A percentile compares a stretch with the other conserved stretches of the same genome.
Evolutionary conservation across 805 yeast genomes (phyloP).

Genomic region (Kluyveromyces lactis): DNA sequence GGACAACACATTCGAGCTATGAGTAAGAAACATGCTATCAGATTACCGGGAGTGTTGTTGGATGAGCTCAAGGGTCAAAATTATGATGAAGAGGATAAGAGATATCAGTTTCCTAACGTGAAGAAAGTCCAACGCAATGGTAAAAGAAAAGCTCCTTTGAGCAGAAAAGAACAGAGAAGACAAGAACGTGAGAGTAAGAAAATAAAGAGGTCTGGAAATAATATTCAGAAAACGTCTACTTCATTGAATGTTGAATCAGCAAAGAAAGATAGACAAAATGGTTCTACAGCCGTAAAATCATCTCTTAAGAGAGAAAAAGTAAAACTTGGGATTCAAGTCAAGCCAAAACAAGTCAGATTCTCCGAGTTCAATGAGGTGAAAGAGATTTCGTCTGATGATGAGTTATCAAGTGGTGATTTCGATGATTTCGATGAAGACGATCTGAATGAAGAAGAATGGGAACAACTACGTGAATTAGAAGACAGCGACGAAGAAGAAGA

Average conservation of each 20-base stretch:
- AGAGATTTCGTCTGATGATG: constrained; percentile 35
- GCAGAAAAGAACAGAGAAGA: constrained; percentile 37
- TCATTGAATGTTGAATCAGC: background rate
- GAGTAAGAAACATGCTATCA: constrained; percentile 35
- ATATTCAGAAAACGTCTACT: background rate
- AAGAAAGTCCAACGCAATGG: constrained; percentile 17
- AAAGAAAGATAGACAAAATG: background rate
- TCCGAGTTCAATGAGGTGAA: background rate
- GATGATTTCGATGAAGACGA: constrained; percentile 30
- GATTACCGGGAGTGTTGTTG: constrained; percentile 45
- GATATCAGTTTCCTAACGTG: constrained; percentile 27
- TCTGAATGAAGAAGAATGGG: constrained; percentile 14
- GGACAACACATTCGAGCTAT: too few species aligned
- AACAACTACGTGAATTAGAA: constrained; percentile 14
- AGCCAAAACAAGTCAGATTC: constrained; percentile 28
- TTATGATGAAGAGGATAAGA: constrained; percentile 26
- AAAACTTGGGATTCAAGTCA: too few species aligned
- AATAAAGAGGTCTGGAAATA: constrained; percentile 13
- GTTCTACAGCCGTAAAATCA: background rate
- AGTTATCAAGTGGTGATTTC: constrained; percentile 35
- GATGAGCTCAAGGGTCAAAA: constrained; percentile 44
- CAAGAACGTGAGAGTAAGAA: constrained; percentile 32
- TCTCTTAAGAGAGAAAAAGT: background rate
- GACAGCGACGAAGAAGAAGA: constrained; percentile 12
- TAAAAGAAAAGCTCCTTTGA: constrained; percentile 14